phyloP scores from a whole-genome alignment of 495 filamentous ascomycete genomes.

The Oidiodendron maius region DNA sequence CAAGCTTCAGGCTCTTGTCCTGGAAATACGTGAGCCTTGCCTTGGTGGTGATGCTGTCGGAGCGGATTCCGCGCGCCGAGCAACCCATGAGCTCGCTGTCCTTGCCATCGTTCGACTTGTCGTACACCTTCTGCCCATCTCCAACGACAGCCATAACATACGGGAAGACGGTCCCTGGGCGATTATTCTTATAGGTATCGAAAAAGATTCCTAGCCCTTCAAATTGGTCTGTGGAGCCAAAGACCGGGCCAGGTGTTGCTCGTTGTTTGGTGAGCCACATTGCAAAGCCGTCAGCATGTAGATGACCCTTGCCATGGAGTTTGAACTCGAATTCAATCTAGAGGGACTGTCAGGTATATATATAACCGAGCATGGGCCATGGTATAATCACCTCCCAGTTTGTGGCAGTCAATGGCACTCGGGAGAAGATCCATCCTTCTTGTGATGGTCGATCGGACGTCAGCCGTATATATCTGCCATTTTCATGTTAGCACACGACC shows the following conservation, averaged over 20 bases:
- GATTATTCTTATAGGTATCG: constrained; percentile 99
- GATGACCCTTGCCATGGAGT: constrained; percentile 68
- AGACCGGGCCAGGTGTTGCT: constrained; percentile 74
- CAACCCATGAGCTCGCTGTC: constrained; percentile 88
- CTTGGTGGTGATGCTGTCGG: constrained; percentile 72
- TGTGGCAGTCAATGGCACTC: constrained; percentile 91
- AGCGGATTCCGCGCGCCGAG: constrained; percentile 86
- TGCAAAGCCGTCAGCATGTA: constrained; percentile 96
- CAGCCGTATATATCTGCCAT: constrained; percentile 79
- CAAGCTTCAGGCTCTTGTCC: constrained; percentile 85
- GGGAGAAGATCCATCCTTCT: constrained; percentile 87
- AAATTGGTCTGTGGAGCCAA: constrained; percentile 82
- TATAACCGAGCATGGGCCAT: not conserved
- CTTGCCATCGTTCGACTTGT: constrained; percentile 94
- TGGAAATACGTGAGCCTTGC: constrained; percentile 91
- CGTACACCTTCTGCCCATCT: constrained; percentile 83
- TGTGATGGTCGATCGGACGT: constrained; percentile 86
- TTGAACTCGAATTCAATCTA: constrained; percentile 94
- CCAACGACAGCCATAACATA: constrained; percentile 99
- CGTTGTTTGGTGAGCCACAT: constrained; percentile 98
- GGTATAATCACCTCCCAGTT: constrained; percentile 79
- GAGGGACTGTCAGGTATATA: not conserved
- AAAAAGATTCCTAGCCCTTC: constrained; percentile 96
- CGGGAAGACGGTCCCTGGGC: constrained; percentile 90
- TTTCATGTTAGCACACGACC: not conserved